Base-by-base conservation (phyloP, 164 flowering plant genomes). In the Macadamia tetraphylla region DNA sequence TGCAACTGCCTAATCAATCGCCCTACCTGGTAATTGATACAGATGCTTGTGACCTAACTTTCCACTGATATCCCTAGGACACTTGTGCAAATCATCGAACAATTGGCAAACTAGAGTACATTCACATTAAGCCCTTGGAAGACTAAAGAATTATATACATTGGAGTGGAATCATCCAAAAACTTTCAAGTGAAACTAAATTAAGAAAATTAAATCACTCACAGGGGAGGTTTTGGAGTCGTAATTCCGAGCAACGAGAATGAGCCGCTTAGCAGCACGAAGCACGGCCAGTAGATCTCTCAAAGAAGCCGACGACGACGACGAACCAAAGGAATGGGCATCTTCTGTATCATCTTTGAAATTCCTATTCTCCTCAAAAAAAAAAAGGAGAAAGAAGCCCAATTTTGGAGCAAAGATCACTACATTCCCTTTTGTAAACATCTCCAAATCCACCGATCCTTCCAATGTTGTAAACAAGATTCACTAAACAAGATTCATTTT, bases 181-280 rank as follows among this genome's bases (percentile, higher is more conserved):
- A 43, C 9, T 43, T 43, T 9, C 46, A 43, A 4, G 46, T 43
- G 9, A 43, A 43, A 9, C 13, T 9, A 17, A 5, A 52, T 52
- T 52, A 14, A 13, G n/a, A 52, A 3, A 46, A 17, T 6, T n/a
- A 29, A 23, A 18, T 60, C 49, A 67, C 87, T 85, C 71, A 91
- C 97, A 63, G 77, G 69, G 12, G 73, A 53, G 18, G 57, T 31
- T 23, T 46, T 43, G 57, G 83, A 64, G 43, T 69, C 71, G 58
- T 82, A 87, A 56, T 58, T 72, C n/a, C 72, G 71, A 9, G 82
- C 87, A 29, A 72, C 71, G 12, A 69, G 31, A 8, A 93, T 66
- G 2, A 90, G 74, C 7, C 80, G 74, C 75, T 88, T 89, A 7
- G 92, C 82, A 4, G 85, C 85, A 73, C 78, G 80, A 15, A 93